A percentile compares a stretch with the other conserved stretches of the same genome.
These are phyloP conservation scores for Dactylellina leptospora DNA, from an alignment of 2,329 filamentous ascomycete genomes.

Conservation along the genomic window DNA sequence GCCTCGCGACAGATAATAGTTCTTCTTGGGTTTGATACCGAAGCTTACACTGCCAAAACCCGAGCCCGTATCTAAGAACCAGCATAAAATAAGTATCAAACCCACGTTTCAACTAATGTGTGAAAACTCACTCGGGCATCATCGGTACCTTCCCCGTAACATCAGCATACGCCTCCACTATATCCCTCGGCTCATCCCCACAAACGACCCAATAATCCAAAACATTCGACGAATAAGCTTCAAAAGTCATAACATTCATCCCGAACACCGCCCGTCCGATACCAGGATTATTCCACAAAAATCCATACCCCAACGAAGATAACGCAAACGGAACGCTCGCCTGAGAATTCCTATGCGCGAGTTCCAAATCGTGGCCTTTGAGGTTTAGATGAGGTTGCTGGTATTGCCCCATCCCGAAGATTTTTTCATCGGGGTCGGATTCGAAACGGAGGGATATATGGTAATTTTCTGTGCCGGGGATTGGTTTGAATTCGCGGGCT, in stretches of 20 bases:
- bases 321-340: not conserved
- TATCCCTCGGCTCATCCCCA: not conserved
- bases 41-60: not conserved
- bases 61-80: not conserved
- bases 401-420: slow-evolving; percentile 1
- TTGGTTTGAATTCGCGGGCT: not conserved
- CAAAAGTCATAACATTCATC: not conserved
- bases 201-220: slow-evolving; percentile 4
- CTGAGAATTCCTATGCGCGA: not conserved
- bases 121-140: not conserved
- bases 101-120: not conserved
- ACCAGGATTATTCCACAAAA: not conserved
- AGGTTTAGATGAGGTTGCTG: not conserved
- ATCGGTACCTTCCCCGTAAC: not conserved
- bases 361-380: not conserved
- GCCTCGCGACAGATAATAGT: not conserved
- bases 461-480: not conserved
- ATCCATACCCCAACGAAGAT: not conserved
- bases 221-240: not conserved
- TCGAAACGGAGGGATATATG: not conserved
- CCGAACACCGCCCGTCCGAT: not conserved
- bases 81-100: not conserved
- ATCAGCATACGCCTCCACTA: not conserved
- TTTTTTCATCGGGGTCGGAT: not conserved
- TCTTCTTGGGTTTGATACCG: slow-evolving; percentile 2